Evolutionary conservation across 75 land plant species (phyloP), one percentile per base, ranked within the genome.

Genomic region (Sequoiadendron giganteum): DNA sequence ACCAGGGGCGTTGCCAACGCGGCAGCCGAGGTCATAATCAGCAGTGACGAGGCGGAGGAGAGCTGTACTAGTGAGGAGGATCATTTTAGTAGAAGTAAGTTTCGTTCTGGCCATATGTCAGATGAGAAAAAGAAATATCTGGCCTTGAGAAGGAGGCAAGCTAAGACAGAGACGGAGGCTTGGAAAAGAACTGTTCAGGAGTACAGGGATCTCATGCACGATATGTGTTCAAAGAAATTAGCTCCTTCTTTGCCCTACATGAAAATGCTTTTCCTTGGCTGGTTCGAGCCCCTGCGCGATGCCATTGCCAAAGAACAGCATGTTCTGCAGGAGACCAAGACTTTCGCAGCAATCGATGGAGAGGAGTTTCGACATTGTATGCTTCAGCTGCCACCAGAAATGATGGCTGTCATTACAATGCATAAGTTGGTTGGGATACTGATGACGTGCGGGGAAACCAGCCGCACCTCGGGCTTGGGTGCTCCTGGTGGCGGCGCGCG

Each of bases 401-500:
- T 94, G 96, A 92, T 96, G 91, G 93, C 99, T 5, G 98, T 97
- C 32, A 94, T 97, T 43, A 97, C 98, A 10, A 97, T 97, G 99
- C 99, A 97, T 86, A 93, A 93, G 86, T 55, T 97, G 88, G 90
- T 94, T 94, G 95, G 94, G 58, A 56, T 97, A 89, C 39, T 97
- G 78, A 93, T 97, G 96, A 89, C 91, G 2, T 21, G n/a, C 2
- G 70, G 28, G 5, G 70, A 65, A 52, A 0, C 2, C n/a, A 7
- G 70, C 65, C 25, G 65, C 65, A 21, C 3, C 5, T 3, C 6
- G 25, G 25, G 65, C n/a, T 25, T 0, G 8, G 91, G 90, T 8
- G 88, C 58, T 10, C 94, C 85, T 10, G 38, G 81, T 84, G 95
- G 95, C 4, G 68, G 90, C 81, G 93, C 88, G 5, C 89, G 94